Conservation (phyloP, 2,329 filamentous ascomycete genomes). For the Xylariomycetidae sp. region DNA sequence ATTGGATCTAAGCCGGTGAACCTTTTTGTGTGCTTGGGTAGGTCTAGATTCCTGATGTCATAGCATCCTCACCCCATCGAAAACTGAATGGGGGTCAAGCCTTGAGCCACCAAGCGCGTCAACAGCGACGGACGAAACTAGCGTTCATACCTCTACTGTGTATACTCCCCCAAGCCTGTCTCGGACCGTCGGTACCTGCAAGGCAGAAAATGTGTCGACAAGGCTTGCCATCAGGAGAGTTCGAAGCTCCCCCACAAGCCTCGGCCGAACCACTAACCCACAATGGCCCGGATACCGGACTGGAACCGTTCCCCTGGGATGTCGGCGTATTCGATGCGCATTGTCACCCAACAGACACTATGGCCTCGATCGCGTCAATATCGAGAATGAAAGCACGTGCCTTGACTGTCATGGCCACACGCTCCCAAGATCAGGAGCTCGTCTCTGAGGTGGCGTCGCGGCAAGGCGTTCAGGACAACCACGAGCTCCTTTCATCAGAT, state of each 20-base stretch:
- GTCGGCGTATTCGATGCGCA: conserved; percentile 72
- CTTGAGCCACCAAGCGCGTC: too few species aligned
- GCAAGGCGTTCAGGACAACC: conserved; percentile 40
- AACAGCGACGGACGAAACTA: too few species aligned
- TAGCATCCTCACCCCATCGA: not conserved
- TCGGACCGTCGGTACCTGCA: too few species aligned
- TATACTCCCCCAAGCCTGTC: too few species aligned
- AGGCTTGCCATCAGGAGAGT: conserved; percentile 13
- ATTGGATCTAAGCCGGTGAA: too few species aligned
- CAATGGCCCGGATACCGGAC: conserved; percentile 1
- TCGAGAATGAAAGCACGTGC: conserved; percentile 60
- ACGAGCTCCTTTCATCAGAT: conserved; percentile 11
- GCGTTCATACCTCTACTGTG: too few species aligned
- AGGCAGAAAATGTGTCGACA: too few species aligned
- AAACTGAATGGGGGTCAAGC: too few species aligned
- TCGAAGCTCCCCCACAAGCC: conserved; percentile 5
- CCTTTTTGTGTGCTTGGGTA: not conserved
- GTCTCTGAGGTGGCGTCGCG: conserved; percentile 57
- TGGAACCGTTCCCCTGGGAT: conserved; percentile 60
- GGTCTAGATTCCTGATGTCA: not conserved
- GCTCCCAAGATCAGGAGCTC: conserved; percentile 69
- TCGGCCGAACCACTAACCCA: conserved; percentile 6
- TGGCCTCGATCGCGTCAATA: conserved; percentile 55
- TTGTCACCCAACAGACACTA: conserved; percentile 79
- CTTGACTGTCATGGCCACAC: conserved; percentile 73